Evolutionary conservation across 805 yeast species (phyloP), one percentile per base, ranked within the genome.

Genomic region (Candida takata): DNA sequence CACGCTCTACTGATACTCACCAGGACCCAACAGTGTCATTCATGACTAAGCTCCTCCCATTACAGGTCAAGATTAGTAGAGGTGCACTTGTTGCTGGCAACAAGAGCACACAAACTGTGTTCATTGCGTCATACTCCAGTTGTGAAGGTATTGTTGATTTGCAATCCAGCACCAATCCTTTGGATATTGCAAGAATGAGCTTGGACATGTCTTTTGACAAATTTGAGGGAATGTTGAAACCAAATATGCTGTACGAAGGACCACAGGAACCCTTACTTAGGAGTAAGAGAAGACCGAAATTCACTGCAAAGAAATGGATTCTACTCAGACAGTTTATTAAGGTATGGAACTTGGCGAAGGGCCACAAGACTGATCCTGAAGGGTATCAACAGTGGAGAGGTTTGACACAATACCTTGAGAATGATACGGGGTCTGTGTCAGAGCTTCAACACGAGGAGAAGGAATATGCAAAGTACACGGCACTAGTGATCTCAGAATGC

Each of bases 81-180:
- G 86, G 90, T 2, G 80, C 95, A 0, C 33, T 85, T 19, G 81
- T 85, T 2, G 50, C 86, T 15, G 98, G 98, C 8, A 90, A 88
- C 56, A 67, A 70, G 40, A 69, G 74, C 12, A 86, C 96, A 0
- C 79, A 92, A 2, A 74, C 88, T 1, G 60, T 92, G 9, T 43
- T 83, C 29, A 77, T 86, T 4, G 63, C 71, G 4, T 77, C 86
- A 8, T 80, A 69, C 48, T 64, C 70, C 5, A 53, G 65, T 2
- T 76, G 76, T 2, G 59, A 60, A 11, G 87, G 86, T 0, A 37
- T 65, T 0, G 40, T 80, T 2, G 96, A 88, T 55, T 63, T 73
- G 9, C 56, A 65, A 4, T 60, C 60, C 11, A 48, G 77, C 1
- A 57, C 77, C 0, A 69, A 70, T 8, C 59, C 64, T 1, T 51